Conservation (phyloP, 2,329 filamentous ascomycete species). For the Elsinoe arachidis region DNA sequence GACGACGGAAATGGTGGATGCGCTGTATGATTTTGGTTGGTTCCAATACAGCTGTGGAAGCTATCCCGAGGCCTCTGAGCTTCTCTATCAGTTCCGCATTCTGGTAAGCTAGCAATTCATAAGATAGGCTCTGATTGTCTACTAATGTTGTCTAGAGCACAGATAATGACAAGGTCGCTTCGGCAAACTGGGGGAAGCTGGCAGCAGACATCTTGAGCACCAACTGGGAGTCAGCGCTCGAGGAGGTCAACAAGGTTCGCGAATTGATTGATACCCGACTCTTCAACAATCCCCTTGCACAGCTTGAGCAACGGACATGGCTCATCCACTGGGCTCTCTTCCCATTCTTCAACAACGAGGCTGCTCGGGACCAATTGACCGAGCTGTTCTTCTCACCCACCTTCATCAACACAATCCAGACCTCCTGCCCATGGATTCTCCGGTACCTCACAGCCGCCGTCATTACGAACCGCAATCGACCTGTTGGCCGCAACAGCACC, state of each 20-base stretch:
- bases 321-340: constrained; percentile 97
- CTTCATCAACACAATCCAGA: constrained; percentile 99
- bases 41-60: constrained; percentile 98
- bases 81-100: constrained; percentile 96
- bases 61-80: constrained; percentile 80
- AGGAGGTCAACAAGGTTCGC: constrained; percentile 83
- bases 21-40: constrained; percentile 88
- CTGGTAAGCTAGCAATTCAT: constrained; percentile 38
- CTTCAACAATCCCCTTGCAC: constrained; percentile 90
- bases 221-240: constrained; percentile 89
- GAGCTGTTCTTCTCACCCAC: constrained; percentile 95
- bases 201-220: constrained; percentile 90
- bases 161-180: constrained; percentile 94
- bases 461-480: constrained; percentile 66
- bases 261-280: constrained; percentile 89
- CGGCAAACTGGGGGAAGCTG: constrained; percentile 95
- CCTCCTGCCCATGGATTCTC: constrained; percentile 90
- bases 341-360: constrained; percentile 96
- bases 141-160: constrained; percentile 52
- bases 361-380: constrained; percentile 79
- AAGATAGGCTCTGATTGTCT: background rate
- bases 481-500: constrained; percentile 83
- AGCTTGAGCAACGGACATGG: constrained; percentile 94
- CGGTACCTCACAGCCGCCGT: constrained; percentile 90
- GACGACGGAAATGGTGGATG: constrained; percentile 90